Evolutionary conservation across 305 asterid species (phyloP).

Genomic region (Withania somnifera): DNA sequence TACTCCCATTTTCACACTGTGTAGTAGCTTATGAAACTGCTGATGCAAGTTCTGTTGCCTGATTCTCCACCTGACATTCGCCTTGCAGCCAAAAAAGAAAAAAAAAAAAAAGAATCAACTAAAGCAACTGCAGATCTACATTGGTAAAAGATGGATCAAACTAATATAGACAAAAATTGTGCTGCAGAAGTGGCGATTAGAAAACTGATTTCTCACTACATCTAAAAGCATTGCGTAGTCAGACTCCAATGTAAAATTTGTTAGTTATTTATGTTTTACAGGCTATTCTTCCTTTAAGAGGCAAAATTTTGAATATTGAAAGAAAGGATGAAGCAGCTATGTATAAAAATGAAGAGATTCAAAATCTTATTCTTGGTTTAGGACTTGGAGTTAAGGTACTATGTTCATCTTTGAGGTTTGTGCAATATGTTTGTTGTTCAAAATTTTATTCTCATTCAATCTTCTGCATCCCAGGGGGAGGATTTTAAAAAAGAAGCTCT

Average conservation of each 20-base stretch:
- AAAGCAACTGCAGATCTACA: not conserved
- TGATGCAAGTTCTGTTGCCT: not conserved
- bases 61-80: not conserved
- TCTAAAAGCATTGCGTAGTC: not conserved
- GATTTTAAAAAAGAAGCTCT: constrained; percentile 84
- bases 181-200: not conserved
- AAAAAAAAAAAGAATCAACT: not conserved
- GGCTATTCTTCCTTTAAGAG: constrained; percentile 97
- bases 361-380: constrained; percentile 87
- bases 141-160: not conserved
- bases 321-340: constrained; percentile 95
- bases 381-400: constrained; percentile 96
- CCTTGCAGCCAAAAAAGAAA: not conserved
- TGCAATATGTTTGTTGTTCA: not conserved
- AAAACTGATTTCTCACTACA: not conserved
- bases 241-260: not conserved
- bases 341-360: constrained; percentile 97
- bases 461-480: constrained; percentile 63
- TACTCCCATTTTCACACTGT: not conserved
- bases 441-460: constrained; percentile 5
- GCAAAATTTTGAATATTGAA: constrained; percentile 92
- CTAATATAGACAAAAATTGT: not conserved
- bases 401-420: not conserved
- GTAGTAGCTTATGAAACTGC: not conserved
- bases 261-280: constrained; percentile 25